Percentiles rank a stretch among this genome's conserved stretches.
Evolutionary conservation across 306 rosid species (phyloP).

Genomic region (Medicago arabica): DNA sequence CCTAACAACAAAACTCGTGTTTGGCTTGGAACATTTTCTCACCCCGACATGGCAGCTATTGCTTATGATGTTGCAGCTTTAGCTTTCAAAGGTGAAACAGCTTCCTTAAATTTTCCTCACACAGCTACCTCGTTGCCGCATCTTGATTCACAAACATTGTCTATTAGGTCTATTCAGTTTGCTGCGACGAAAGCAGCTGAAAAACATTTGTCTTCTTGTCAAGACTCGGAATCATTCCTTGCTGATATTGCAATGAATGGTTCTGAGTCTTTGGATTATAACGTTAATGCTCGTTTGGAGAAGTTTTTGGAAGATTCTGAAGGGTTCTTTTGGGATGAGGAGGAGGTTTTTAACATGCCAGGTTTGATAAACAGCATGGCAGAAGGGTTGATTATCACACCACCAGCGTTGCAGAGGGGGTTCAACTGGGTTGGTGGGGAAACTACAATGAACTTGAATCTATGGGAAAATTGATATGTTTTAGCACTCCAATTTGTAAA

Average conservation of each 20-base stretch:
- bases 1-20: slow-evolving; percentile 59
- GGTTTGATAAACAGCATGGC: slow-evolving; percentile 51
- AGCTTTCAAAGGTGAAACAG: slow-evolving; percentile 56
- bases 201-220: neutral
- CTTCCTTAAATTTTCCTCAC: slow-evolving; percentile 59
- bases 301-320: slow-evolving; percentile 12
- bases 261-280: neutral
- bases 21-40: slow-evolving; percentile 72
- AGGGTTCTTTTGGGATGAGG: slow-evolving; percentile 52
- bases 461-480: slow-evolving; percentile 33
- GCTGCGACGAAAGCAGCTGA: slow-evolving; percentile 47
- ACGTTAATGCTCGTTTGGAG: neutral
- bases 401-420: slow-evolving; percentile 53
- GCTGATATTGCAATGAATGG: neutral
- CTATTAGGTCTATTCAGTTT: slow-evolving; percentile 44
- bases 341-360: slow-evolving; percentile 53
- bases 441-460: slow-evolving; percentile 44
- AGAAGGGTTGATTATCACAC: slow-evolving; percentile 54
- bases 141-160: slow-evolving; percentile 19
- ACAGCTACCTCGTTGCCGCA: slow-evolving; percentile 30
- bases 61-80: slow-evolving; percentile 75
- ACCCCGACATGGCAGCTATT: slow-evolving; percentile 75
- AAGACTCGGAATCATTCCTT: neutral
- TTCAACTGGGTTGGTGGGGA: slow-evolving; percentile 52
- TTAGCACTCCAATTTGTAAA: neutral